Conservation (phyloP, 1,284 basidiomycete genomes). For the Cyathus pygmaeus region DNA sequence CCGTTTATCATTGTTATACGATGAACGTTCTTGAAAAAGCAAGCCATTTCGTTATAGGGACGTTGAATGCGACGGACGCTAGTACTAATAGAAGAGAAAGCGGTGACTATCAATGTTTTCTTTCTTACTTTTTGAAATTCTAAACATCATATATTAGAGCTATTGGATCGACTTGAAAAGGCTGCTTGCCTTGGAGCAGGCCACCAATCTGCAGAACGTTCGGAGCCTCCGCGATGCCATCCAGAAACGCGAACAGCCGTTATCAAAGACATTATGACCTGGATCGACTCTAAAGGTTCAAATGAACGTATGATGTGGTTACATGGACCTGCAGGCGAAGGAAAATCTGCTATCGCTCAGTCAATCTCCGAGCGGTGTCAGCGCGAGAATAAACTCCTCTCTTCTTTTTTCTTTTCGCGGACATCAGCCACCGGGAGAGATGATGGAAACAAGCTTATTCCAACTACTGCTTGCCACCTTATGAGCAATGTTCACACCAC, state of each 20-base stretch:
- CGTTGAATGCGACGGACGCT: no score
- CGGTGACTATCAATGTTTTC: no score
- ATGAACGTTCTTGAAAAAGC: no score
- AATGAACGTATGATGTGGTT: neutral
- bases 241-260: neutral
- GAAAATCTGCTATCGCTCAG: conserved; percentile 8
- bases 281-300: neutral
- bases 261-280: neutral
- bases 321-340: conserved; percentile 6
- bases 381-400: neutral
- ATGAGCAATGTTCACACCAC: conserved; percentile 7
- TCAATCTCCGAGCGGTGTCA: conserved; percentile 1
- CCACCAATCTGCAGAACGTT: neutral
- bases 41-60: no score
- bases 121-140: no score
- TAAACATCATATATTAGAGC: no score
- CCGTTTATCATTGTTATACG: no score
- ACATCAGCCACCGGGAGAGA: neutral
- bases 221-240: neutral
- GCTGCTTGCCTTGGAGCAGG: neutral
- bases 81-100: no score
- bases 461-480: conserved; percentile 19
- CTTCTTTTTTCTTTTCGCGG: conserved; percentile 7
- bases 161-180: no score
- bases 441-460: conserved; percentile 3